Evolutionary conservation across 768 basidiomycete genomes (phyloP).

Genomic region (Pholiota microspora): DNA sequence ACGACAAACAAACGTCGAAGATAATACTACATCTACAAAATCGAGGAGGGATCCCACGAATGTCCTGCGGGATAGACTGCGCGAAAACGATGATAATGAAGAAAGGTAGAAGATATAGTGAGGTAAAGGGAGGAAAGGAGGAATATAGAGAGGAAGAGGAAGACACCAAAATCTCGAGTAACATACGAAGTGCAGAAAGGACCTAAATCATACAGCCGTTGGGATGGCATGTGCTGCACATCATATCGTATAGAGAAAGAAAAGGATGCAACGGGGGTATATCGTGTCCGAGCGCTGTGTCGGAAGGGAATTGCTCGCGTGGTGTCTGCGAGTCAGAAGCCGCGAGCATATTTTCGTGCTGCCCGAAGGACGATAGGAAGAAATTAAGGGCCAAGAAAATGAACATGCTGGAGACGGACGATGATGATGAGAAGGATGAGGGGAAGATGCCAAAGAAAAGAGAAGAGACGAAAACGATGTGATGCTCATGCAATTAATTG

Average conservation of each 20-base stretch:
- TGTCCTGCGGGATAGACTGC: background rate
- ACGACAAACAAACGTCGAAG: background rate
- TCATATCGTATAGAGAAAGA: conserved; percentile 15
- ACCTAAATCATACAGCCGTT: conserved; percentile 26
- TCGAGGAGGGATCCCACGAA: background rate
- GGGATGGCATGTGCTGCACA: conserved; percentile 21
- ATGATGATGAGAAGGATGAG: background rate
- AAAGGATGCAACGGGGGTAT: conserved; percentile 6
- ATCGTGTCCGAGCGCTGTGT: conserved; percentile 20
- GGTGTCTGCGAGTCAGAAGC: too few relatives aligned
- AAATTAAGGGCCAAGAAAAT: conserved; percentile 1
- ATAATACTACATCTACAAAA: conserved; percentile 10
- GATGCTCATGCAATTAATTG: conserved; percentile 4
- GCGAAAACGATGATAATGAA: background rate
- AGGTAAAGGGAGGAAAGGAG: background rate
- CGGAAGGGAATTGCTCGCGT: too few relatives aligned
- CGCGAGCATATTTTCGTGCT: conserved; percentile 2
- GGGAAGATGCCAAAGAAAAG: conserved; percentile 2
- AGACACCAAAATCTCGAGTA: conserved; percentile 19
- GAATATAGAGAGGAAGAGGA: background rate
- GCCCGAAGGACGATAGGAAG: conserved; percentile 5
- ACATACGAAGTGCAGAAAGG: conserved; percentile 8
- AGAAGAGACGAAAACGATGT: background rate
- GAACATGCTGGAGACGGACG: conserved; percentile 8
- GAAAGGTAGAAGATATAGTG: background rate